phyloP scores from a whole-genome alignment of 2,329 filamentous ascomycete genomes.

The Calonectria honghensis region DNA sequence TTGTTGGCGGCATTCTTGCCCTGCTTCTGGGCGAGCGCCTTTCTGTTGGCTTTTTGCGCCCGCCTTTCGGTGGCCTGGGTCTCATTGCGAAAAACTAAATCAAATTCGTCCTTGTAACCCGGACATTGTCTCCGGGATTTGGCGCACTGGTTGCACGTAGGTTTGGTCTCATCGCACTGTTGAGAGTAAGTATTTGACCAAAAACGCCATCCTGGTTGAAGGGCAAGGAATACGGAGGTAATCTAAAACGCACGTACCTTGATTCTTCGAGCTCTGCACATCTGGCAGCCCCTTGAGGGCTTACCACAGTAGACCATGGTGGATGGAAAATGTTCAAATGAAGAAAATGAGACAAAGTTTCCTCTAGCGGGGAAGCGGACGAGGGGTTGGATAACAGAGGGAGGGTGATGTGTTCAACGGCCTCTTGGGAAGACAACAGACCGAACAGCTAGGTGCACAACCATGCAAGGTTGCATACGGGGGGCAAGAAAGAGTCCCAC shows the following conservation, averaged over 20 bases:
- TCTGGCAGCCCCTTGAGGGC: conserved; percentile 82
- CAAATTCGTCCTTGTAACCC: conserved; percentile 82
- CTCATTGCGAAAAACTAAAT: conserved; percentile 83
- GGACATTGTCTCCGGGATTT: conserved; percentile 79
- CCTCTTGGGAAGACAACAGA: conserved; percentile 50
- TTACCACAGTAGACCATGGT: conserved; percentile 80
- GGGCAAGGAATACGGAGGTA: conserved; percentile 6
- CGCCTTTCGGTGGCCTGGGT: conserved; percentile 80
- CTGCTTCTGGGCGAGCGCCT: conserved; percentile 62
- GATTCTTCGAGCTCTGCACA: conserved; percentile 83
- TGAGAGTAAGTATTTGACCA: conserved; percentile 38
- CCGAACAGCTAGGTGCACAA: conserved; percentile 50
- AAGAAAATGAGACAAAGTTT: conserved; percentile 21
- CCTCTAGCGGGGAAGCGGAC: conserved; percentile 29
- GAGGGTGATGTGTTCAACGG: conserved; percentile 47
- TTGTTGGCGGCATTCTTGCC: conserved; percentile 52
- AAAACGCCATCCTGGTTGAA: conserved; percentile 3
- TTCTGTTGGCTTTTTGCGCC: conserved; percentile 74
- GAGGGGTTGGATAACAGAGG: conserved; percentile 34
- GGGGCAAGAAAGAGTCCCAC: conserved; percentile 40
- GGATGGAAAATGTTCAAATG: conserved; percentile 35
- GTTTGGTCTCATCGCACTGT: conserved; percentile 81
- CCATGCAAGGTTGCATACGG: conserved; percentile 54
- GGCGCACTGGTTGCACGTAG: conserved; percentile 78
- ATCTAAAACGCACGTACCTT: conserved; percentile 72